Percentiles rank a stretch among this genome's conserved stretches.
Evolutionary conservation across 495 filamentous ascomycete genomes (phyloP).

Genomic region (Neurospora cerealis): DNA sequence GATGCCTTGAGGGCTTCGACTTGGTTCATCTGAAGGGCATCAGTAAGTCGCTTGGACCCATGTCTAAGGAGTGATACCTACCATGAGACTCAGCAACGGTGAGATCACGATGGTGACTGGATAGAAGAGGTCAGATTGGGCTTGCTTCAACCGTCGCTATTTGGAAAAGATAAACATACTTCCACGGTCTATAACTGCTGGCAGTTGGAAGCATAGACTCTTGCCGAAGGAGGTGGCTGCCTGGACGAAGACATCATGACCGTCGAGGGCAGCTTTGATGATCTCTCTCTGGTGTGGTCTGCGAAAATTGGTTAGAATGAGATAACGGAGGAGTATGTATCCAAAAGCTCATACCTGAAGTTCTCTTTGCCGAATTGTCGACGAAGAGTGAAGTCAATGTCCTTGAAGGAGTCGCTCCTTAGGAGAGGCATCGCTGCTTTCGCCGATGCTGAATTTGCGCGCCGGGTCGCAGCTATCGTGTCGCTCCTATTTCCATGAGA

Average conservation of each 20-base stretch:
- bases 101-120: constrained; percentile 85
- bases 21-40: constrained; percentile 65
- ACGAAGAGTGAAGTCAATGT: constrained; percentile 78
- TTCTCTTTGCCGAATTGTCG: constrained; percentile 67
- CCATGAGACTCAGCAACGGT: constrained; percentile 85
- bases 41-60: background rate
- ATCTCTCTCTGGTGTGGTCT: constrained; percentile 85
- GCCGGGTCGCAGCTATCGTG: background rate
- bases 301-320: background rate
- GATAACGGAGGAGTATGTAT: too few species aligned
- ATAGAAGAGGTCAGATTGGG: background rate
- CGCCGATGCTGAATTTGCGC: background rate
- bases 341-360: constrained; percentile 49
- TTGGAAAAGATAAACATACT: too few species aligned
- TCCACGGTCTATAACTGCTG: constrained; percentile 76
- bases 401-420: constrained; percentile 41
- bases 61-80: constrained; percentile 21
- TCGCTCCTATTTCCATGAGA: background rate
- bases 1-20: constrained; percentile 67
- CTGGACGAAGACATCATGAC: constrained; percentile 88
- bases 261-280: constrained; percentile 66
- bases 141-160: too few species aligned
- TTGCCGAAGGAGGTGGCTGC: constrained; percentile 96
- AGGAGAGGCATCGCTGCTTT: constrained; percentile 26
- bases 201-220: constrained; percentile 88